Base-by-base conservation (phyloP, 768 basidiomycete genomes). In the Phallus indusiatus region DNA sequence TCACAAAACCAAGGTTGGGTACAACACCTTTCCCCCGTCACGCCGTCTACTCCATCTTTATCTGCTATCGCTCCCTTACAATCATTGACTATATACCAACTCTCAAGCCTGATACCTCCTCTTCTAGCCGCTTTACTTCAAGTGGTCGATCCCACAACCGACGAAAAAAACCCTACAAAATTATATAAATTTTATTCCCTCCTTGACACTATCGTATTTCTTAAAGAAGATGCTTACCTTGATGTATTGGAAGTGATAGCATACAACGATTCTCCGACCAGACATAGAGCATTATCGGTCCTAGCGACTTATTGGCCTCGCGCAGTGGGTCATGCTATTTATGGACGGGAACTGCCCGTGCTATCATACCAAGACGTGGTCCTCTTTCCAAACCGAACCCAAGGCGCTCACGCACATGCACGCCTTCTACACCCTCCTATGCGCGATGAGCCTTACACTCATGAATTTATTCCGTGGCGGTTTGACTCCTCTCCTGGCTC, bases 191-290 rank as follows among this genome's bases (percentile, higher is more conserved):
- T 87, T 53, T 75, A 78, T 62, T 75, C 76, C 12, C 71, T 91
- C 14, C 66, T 91, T 28, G 70, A 74, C 22, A 67, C 78, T 17
- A 75, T 90, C 24, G 68, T 82, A 16, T 72, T 70, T 22, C 71
- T 75, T 34, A 92, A 90, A 66, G 74, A 78, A 0, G 89, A 92
- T 68, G 75, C 80, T 3, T 84, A 85, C 66, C 73, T 82, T 47
- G 90, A 92, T 69, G 58, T 89, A 1, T 76, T 94, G 10, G 82
- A 88, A 61, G 76, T 90, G 34, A 73, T 84, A 28, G 88, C 88
- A 12, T 85, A 86, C 67, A 81, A 84, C 55, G 76, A 82, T 3
- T 68, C 78, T 7, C 75, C 69, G 55, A 77, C 84, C 21, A 74
- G 86, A 24, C 74, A 76, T 48, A 68, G 73, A 21, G 88, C 87